Evolutionary conservation across 2,329 filamentous ascomycete species (phyloP), one percentile per base, ranked within the genome.

Genomic region (Epichloe glyceriae): DNA sequence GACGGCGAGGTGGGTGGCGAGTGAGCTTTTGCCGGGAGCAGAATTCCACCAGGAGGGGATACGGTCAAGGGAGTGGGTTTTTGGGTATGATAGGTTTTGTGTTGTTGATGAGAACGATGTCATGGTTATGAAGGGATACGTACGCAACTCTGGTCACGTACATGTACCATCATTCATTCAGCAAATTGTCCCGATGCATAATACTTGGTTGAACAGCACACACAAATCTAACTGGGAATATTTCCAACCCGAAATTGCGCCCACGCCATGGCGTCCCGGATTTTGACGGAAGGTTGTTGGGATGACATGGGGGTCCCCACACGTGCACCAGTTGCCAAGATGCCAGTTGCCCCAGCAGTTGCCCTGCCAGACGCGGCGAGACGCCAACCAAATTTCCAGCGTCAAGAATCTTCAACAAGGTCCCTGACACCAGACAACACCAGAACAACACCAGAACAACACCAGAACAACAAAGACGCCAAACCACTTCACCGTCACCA

Each of bases 1-100:
- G 41, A 83, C 80, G n/a, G 79, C 76, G 14, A 69, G 79, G 54
- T 83, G 79, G 78, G 74, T 83, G 20, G 69, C 68, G 1, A 69
- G 72, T 33, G 65, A 77, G 58, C 54, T 83, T 38, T 54, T 82
- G 17, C 73, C 76, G 0, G 55, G 55, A 1, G 66, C 73, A 1
- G 63, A 66, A 49, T 81, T 76, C 68, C 77, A 71, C 53, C 70
- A 75, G 52, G 69, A 71, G 33, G 78, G 0, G 67, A 66, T 3
- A 52, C 75, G 4, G 76, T 75, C 52, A 66, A 73, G 52, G 78
- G 78, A 0, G 64, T 64, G 2, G 73, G 72, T 65, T 43, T 60
- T 54, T 34, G 34, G 40, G 43, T 39, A 14, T 47, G 11, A 41
- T 17, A 19, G 26, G 10, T 30, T 30, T 30, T 4, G 26, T 30